Conservation (phyloP, 2,329 filamentous ascomycete species). For the Diplodia mutila region DNA sequence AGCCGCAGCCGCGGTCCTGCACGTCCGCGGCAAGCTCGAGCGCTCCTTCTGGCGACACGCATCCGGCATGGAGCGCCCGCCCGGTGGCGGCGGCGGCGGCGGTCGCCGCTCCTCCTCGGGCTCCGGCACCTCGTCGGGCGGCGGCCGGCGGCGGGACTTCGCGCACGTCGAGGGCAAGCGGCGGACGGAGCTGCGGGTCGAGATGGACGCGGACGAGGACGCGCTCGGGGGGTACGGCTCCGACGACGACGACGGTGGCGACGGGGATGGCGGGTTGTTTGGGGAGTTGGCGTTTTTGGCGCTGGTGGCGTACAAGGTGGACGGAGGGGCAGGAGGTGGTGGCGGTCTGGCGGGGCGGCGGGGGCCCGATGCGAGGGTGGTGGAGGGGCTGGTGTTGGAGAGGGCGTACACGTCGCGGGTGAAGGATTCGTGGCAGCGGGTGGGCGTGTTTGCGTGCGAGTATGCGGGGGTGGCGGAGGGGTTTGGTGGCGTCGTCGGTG, state of each 20-base stretch:
- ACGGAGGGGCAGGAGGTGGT: no score
- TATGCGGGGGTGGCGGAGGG: neutral
- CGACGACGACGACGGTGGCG: neutral
- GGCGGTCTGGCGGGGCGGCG: no score
- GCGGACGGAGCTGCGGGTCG: neutral
- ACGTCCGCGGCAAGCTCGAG: neutral
- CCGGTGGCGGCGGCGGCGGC: no score
- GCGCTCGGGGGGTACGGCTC: neutral
- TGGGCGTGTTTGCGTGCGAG: neutral
- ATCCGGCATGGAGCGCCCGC: neutral
- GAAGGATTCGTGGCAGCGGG: neutral
- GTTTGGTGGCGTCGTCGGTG: no score
- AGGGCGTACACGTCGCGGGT: neutral
- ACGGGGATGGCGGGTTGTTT: neutral
- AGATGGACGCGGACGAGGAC: neutral
- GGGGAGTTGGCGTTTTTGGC: neutral
- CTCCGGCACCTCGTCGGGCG: neutral
- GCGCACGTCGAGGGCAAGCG: neutral
- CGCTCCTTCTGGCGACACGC: neutral
- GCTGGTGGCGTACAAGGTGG: neutral
- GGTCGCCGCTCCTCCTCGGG: no score
- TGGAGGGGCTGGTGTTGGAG: neutral
- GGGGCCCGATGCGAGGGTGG: neutral
- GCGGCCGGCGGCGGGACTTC: neutral
- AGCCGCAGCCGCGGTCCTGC: neutral